Evolutionary conservation across 2,329 filamentous ascomycete genomes (phyloP).

Genomic region (Exophiala calicioides): DNA sequence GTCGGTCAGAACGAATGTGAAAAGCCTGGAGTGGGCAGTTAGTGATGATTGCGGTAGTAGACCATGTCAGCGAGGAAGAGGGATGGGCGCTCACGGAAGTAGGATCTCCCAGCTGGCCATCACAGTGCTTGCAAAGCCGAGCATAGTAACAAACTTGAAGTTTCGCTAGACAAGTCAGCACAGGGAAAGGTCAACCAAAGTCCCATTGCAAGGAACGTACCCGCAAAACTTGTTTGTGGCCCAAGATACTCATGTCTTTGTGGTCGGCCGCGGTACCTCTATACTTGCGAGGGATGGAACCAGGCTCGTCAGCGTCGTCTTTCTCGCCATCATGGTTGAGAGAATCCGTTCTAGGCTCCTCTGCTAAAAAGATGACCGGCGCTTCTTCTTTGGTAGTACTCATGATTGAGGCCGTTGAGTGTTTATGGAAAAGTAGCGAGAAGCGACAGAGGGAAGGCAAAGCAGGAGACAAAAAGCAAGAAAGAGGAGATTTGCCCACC

Average conservation of each 20-base stretch:
- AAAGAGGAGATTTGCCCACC: too few relatives aligned
- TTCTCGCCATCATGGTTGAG: background rate
- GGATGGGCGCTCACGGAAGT: conserved; percentile 38
- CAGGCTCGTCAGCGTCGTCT: conserved; percentile 7
- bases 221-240: conserved; percentile 42
- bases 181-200: conserved; percentile 11
- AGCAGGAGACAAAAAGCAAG: too few relatives aligned
- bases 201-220: conserved; percentile 27
- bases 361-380: conserved; percentile 3
- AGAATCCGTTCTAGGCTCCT: conserved; percentile 4
- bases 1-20: conserved; percentile 38
- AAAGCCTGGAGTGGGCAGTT: background rate
- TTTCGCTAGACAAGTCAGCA: conserved; percentile 40
- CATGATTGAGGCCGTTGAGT: background rate
- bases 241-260: conserved; percentile 42
- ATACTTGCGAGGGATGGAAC: conserved; percentile 37
- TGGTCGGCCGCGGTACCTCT: conserved; percentile 41
- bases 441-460: background rate
- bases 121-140: conserved; percentile 47
- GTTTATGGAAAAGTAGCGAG: background rate
- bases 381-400: background rate
- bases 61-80: background rate
- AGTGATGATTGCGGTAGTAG: background rate
- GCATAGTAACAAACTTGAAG: conserved; percentile 48
- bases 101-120: conserved; percentile 48